A percentile compares a stretch with the other conserved stretches of the same genome.
Conservation (phyloP, 805 yeast species). For the Saturnispora bothae region DNA sequence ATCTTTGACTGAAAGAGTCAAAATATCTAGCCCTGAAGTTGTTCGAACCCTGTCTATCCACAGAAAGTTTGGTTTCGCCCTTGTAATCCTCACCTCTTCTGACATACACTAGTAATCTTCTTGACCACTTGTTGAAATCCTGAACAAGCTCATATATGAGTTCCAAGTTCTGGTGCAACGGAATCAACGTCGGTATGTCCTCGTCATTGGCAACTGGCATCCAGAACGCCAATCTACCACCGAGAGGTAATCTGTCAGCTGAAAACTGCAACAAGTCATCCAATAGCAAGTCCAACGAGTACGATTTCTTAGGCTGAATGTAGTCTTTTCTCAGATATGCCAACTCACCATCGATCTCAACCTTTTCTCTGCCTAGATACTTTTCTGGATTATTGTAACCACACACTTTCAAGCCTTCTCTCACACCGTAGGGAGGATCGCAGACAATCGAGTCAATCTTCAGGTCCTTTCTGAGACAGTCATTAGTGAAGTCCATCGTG, state of each 20-base stretch:
- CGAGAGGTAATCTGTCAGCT: slow-evolving; percentile 54
- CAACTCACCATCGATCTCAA: slow-evolving; percentile 67
- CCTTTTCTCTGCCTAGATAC: slow-evolving; percentile 61
- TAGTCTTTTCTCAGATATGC: slow-evolving; percentile 75
- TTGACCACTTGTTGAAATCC: slow-evolving; percentile 86
- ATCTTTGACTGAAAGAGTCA: slow-evolving; percentile 36
- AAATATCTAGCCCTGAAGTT: slow-evolving; percentile 76
- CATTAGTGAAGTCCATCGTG: slow-evolving; percentile 93
- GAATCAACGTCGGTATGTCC: slow-evolving; percentile 45
- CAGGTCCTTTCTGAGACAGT: slow-evolving; percentile 57
- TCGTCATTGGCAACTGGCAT: slow-evolving; percentile 96
- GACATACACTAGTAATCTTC: slow-evolving; percentile 73
- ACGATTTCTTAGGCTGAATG: slow-evolving; percentile 88
- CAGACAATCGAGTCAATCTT: slow-evolving; percentile 74
- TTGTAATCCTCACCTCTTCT: slow-evolving; percentile 43
- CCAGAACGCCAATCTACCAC: slow-evolving; percentile 89
- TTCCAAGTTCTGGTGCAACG: slow-evolving; percentile 66
- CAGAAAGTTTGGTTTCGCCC: slow-evolving; percentile 36
- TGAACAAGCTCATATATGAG: slow-evolving; percentile 71
- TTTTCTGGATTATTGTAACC: slow-evolving; percentile 60
- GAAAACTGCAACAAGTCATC: slow-evolving; percentile 73
- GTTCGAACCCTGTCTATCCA: slow-evolving; percentile 35
- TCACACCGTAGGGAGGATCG: slow-evolving; percentile 96
- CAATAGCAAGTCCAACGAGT: slow-evolving; percentile 63
- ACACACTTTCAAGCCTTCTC: slow-evolving; percentile 89